These are phyloP conservation scores for Cicer judaicum DNA, from an alignment of 306 rosid species.

Conservation along the genomic window DNA sequence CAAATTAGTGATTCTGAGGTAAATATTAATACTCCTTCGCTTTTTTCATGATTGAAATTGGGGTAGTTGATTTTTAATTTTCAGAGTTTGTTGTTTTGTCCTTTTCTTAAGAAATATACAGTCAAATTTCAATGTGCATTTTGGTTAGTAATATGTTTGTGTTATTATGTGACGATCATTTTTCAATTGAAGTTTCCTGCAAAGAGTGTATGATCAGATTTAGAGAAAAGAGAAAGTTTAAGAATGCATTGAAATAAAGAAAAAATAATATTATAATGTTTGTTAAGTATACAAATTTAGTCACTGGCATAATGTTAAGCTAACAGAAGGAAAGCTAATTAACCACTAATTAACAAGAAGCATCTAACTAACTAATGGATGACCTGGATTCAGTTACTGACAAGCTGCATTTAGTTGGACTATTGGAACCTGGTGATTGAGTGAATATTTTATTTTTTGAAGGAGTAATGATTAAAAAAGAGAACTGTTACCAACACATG, in stretches of 20 bases:
- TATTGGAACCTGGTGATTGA: background rate
- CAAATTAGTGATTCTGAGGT: slow-evolving; percentile 98
- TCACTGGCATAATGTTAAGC: background rate
- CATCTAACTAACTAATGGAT: background rate
- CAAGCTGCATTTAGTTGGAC: background rate
- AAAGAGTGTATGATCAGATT: background rate
- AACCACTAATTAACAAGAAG: background rate
- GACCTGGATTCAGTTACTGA: slow-evolving; percentile 6
- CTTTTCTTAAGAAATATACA: background rate
- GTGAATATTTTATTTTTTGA: background rate
- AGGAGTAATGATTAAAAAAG: slow-evolving; percentile 7
- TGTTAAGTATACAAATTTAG: background rate
- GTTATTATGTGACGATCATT: background rate
- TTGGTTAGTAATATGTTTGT: slow-evolving; percentile 2
- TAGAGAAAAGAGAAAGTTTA: background rate
- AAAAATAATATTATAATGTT: background rate
- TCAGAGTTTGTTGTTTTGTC: background rate
- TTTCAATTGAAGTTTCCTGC: slow-evolving; percentile 4
- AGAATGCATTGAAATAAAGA: background rate
- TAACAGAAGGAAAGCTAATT: background rate
- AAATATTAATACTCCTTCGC: slow-evolving; percentile 4
- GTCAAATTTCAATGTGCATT: slow-evolving; percentile 25
- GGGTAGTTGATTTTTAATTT: background rate
- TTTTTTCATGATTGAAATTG: background rate
- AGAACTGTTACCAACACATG: background rate